Base-by-base conservation (phyloP, 106 monocot species). In the Iris macrosiphon region DNA sequence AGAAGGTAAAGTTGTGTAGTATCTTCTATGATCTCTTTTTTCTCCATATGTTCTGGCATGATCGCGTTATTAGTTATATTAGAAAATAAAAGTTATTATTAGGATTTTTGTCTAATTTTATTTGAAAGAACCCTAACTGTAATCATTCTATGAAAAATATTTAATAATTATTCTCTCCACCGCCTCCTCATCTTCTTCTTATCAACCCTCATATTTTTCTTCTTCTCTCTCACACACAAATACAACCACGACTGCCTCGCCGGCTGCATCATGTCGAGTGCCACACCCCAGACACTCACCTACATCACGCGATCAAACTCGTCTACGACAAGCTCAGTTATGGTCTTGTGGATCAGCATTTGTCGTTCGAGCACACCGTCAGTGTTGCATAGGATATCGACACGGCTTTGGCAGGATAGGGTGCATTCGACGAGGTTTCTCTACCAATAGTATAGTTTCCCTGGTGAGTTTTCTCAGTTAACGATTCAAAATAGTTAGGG, bases 311-410 rank as follows among this genome's bases (percentile, higher is more conserved):
- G 26, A 17, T 79, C 73, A 54, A 79, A 41, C 53, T 79, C 73
- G 7, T 57, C 74, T 8, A 65, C 59, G 24, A 82, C 87, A 24
- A 83, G 60, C 19, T 76, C 48, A 3, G 55, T 11, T 51, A 88
- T 76, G 72, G 74, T 71, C 71, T 69, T 78, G 31, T 57, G 49
- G 29, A 19, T 17, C 24, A 28, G 16, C 3, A 59, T 55, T 45
- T 73, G 82, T 21, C 67, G 48, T 0, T 79, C 88, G 11, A 88
- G 68, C 31, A 83, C 59, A 17, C 82, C 83, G 2, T 83, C 88
- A 62, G 79, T 83, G 75, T 68, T 78, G 62, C 59, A 66, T 12
- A 72, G 49, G 38, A 79, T 52, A 40, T 79, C 79, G 22, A 79
- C 52, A 6, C 59, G 47, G 31, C 74, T 64, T 39, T 74, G 27